Evolutionary conservation across 495 filamentous ascomycete species (phyloP), one percentile per base, ranked within the genome.

Genomic region (Lasiosphaeria hispida): DNA sequence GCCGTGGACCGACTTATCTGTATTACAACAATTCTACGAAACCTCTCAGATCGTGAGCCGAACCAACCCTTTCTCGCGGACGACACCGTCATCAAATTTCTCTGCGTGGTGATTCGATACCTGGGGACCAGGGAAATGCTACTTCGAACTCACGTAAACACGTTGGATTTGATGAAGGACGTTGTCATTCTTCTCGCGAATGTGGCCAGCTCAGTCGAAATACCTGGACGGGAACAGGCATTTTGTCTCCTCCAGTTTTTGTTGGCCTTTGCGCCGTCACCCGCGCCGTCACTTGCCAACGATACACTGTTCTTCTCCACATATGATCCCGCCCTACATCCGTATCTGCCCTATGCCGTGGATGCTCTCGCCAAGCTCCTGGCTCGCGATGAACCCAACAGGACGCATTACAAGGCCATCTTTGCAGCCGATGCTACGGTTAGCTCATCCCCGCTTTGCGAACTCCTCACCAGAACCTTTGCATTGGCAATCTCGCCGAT

Each of bases 91-190:
- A 78, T 97, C 59, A 86, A 87, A 50, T 92, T 95, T 64, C 72
- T 96, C 41, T 88, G 89, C 19, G 83, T 83, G 17, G 81, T 91
- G 35, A 93, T 97, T 63, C 80, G 91, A 42, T 89, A 90, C 61
- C 79, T 98, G 33, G 93, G 94, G 38, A 97, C 93, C 4, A 86
- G 91, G n/a, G 87, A 90, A 62, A 87, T 90, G 80, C 80, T 97
- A 39, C 74, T 97, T 42, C 85, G 92, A 15, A 89, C 83, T 7
- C 77, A 92, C 60, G 74, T 77, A 58, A 94, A 96, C 72, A 93
- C 89, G 4, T 72, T 96, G 65, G 93, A 98, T 69, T 90, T 98
- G 63, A 95, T 96, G 89, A 98, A 98, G 71, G 94, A 98, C 71
- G 78, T 92, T 11, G 84, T 97, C 55, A 87, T 87, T 41, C 87